Conservation (phyloP, 2,329 filamentous ascomycete genomes). For the Fusarium concolor region DNA sequence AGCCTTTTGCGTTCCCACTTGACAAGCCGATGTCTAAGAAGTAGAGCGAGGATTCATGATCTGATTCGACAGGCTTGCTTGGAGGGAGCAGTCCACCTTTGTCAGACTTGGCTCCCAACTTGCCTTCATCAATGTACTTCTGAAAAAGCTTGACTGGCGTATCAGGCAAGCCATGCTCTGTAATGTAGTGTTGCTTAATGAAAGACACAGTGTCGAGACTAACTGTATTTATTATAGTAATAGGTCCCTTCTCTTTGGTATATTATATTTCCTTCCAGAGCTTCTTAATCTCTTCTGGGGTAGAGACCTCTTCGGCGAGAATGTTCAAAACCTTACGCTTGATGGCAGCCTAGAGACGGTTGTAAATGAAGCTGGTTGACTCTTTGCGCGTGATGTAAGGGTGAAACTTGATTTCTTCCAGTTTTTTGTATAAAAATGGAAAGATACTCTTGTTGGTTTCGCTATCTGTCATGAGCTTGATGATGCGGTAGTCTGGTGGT, state of each 20-base stretch:
- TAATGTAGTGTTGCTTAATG: constrained; percentile 15
- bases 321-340: constrained; percentile 10
- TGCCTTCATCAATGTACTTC: constrained; percentile 6
- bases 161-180: background rate
- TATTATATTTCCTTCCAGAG: constrained; percentile 22
- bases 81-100: constrained; percentile 8
- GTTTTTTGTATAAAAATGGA: background rate
- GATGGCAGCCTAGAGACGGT: constrained; percentile 13
- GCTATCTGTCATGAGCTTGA: constrained; percentile 15
- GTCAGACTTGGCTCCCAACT: constrained; percentile 2
- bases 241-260: background rate
- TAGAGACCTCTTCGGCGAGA: background rate
- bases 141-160: constrained; percentile 6
- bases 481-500: background rate
- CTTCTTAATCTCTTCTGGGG: background rate
- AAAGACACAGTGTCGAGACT: constrained; percentile 18
- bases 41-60: rapidly evolving
- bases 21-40: background rate
- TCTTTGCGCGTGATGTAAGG: constrained; percentile 4
- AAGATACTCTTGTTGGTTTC: constrained; percentile 1
- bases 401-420: constrained; percentile 1
- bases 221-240: constrained; percentile 10
- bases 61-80: rapidly evolving
- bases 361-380: constrained; percentile 19
- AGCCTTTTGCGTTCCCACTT: rapidly evolving